Evolutionary conservation across 164 flowering plant genomes (phyloP).

Genomic region (Vitis rupestris): DNA sequence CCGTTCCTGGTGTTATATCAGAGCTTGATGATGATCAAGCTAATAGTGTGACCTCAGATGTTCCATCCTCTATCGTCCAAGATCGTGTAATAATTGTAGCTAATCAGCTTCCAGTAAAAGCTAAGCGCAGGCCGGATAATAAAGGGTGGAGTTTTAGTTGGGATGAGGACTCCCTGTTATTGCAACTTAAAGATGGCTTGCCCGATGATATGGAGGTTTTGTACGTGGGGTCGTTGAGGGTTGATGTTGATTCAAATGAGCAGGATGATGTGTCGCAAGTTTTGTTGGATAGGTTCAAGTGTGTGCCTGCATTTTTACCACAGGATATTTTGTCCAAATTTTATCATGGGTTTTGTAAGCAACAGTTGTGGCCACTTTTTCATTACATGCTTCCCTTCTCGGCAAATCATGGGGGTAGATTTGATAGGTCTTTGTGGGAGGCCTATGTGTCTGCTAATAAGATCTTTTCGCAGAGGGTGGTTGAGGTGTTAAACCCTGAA

Average conservation of each 20-base stretch:
- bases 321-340: conserved; percentile 50
- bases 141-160: conserved; percentile 79
- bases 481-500: conserved; percentile 77
- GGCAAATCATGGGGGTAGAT: conserved; percentile 55
- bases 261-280: conserved; percentile 75
- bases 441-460: conserved; percentile 79
- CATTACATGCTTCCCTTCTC: conserved; percentile 82
- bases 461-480: conserved; percentile 66
- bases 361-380: conserved; percentile 77
- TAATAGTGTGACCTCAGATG: conserved; percentile 71
- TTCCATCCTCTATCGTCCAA: conserved; percentile 52
- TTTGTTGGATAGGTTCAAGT: conserved; percentile 66
- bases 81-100: conserved; percentile 75
- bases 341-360: conserved; percentile 76
- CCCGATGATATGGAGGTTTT: conserved; percentile 80
- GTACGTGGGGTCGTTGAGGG: conserved; percentile 67
- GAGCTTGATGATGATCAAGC: conserved; percentile 78
- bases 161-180: conserved; percentile 72
- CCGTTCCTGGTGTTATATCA: conserved; percentile 60
- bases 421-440: conserved; percentile 73
- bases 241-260: conserved; percentile 55
- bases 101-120: conserved; percentile 70
- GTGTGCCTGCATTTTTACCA: conserved; percentile 70
- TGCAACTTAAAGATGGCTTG: conserved; percentile 75
- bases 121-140: conserved; percentile 58